phyloP scores from a whole-genome alignment of 805 yeast genomes.

The Saccharomyces paradoxus region DNA sequence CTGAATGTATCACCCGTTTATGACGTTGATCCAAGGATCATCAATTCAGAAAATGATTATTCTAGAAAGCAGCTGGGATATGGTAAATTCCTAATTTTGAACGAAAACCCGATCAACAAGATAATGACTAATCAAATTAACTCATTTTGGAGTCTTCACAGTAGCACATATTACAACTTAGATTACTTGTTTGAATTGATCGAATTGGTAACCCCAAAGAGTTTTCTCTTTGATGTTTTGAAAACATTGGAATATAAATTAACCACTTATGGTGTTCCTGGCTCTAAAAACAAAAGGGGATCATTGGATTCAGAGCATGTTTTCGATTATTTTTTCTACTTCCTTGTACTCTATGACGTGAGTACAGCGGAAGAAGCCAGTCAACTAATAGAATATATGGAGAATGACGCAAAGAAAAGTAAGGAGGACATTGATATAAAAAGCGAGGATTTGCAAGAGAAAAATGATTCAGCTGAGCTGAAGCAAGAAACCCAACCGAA shows the following conservation, averaged over 20 bases:
- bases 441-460: neutral
- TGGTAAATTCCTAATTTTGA: constrained; percentile 19
- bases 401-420: constrained; percentile 4
- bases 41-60: constrained; percentile 17
- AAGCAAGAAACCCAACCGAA: constrained; percentile 10
- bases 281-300: constrained; percentile 16
- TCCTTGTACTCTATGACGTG: constrained; percentile 25
- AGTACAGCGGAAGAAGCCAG: constrained; percentile 17
- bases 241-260: constrained; percentile 23
- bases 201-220: constrained; percentile 22
- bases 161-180: constrained; percentile 30
- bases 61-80: constrained; percentile 24
- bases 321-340: constrained; percentile 25
- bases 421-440: neutral
- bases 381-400: constrained; percentile 18
- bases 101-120: constrained; percentile 27
- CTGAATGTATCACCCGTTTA: constrained; percentile 22
- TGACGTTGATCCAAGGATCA: constrained; percentile 22
- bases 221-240: constrained; percentile 22
- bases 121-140: constrained; percentile 30
- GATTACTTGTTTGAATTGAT: constrained; percentile 26
- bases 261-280: constrained; percentile 19
- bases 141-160: constrained; percentile 31
- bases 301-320: constrained; percentile 20
- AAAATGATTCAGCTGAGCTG: neutral